Evolutionary conservation across 2,329 filamentous ascomycete species (phyloP).

Genomic region (Apiospora rasikravindrae): DNA sequence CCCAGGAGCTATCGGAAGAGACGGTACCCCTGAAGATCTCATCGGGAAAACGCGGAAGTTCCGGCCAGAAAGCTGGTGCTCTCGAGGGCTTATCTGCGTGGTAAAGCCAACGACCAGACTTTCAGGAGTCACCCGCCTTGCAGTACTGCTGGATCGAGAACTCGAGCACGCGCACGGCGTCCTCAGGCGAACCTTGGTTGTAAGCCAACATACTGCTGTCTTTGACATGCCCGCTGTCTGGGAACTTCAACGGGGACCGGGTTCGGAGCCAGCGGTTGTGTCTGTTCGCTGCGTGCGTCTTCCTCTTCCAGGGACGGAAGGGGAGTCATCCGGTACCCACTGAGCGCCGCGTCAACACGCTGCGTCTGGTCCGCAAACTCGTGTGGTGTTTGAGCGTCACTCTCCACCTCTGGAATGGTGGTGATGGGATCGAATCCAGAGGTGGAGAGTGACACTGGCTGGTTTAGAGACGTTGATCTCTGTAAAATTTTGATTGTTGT

Average conservation of each 20-base stretch:
- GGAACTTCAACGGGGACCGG: not conserved
- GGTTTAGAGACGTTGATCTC: no score
- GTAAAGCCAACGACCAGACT: slow-evolving; percentile 42
- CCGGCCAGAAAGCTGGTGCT: no score
- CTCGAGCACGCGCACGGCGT: slow-evolving; percentile 81
- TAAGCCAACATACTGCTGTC: slow-evolving; percentile 50
- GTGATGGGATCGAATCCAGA: not conserved
- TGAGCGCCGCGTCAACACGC: not conserved
- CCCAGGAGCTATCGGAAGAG: slow-evolving; percentile 85
- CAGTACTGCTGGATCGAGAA: slow-evolving; percentile 86
- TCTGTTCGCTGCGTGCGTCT: not conserved
- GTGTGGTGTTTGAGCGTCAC: not conserved
- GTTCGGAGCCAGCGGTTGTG: not conserved
- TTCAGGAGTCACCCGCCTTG: slow-evolving; percentile 78
- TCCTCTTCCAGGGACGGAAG: not conserved
- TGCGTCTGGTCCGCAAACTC: not conserved
- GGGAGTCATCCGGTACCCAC: not conserved
- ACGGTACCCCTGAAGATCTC: slow-evolving; percentile 66
- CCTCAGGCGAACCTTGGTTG: slow-evolving; percentile 80
- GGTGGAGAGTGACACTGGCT: no score
- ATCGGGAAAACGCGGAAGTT: no score
- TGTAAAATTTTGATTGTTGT: no score
- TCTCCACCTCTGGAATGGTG: not conserved
- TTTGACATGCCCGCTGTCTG: not conserved
- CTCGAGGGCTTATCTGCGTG: slow-evolving; percentile 87